phyloP scores from a whole-genome alignment of 768 basidiomycete genomes.

The Russula ochroleuca region DNA sequence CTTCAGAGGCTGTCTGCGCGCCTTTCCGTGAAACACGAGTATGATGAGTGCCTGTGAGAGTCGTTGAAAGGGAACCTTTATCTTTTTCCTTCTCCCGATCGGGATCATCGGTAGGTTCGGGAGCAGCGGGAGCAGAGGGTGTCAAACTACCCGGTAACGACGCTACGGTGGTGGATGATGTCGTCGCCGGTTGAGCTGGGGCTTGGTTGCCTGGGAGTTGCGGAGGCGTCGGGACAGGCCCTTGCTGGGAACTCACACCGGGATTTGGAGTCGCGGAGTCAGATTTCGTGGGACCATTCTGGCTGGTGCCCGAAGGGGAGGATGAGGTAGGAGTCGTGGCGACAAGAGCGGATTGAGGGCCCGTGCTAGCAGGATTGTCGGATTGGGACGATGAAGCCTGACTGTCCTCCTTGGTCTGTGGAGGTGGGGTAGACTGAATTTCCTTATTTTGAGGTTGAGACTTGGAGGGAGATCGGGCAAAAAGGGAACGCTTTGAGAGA shows the following conservation, averaged over 20 bases:
- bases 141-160: constrained; percentile 26
- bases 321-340: constrained; percentile 9
- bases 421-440: constrained; percentile 8
- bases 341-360: constrained; percentile 1
- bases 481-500: constrained; percentile 17
- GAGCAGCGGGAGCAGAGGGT: constrained; percentile 33
- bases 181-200: constrained; percentile 22
- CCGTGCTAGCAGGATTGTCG: background rate
- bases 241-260: constrained; percentile 27
- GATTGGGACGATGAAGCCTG: background rate
- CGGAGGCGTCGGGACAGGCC: constrained; percentile 28
- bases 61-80: constrained; percentile 45
- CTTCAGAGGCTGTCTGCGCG: constrained; percentile 35
- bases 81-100: constrained; percentile 45
- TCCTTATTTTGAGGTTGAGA: constrained; percentile 20
- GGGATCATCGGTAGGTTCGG: constrained; percentile 35
- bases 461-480: constrained; percentile 25
- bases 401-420: background rate
- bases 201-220: constrained; percentile 9
- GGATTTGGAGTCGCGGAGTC: constrained; percentile 20
- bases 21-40: constrained; percentile 35
- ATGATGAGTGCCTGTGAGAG: constrained; percentile 40
- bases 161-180: constrained; percentile 23
- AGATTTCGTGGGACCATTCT: constrained; percentile 25
- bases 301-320: constrained; percentile 11